Evolutionary conservation across 768 basidiomycete genomes (phyloP).

Genomic region (Xerocomellus dryophilus): DNA sequence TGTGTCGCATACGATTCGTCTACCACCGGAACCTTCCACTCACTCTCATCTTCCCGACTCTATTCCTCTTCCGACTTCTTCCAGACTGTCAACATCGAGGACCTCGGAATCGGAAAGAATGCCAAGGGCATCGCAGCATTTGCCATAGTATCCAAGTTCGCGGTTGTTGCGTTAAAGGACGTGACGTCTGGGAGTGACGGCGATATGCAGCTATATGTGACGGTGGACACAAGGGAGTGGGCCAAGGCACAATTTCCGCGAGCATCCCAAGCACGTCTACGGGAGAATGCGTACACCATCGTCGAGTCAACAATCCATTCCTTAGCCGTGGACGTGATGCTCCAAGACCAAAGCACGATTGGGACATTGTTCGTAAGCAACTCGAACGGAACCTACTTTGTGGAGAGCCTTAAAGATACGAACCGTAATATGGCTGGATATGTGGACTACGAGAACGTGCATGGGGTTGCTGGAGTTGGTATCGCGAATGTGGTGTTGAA

Average conservation of each 20-base stretch:
- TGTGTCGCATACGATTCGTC: constrained; percentile 83
- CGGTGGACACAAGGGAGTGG: constrained; percentile 81
- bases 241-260: constrained; percentile 92
- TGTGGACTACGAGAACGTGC: constrained; percentile 89
- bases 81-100: constrained; percentile 59
- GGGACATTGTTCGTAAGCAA: constrained; percentile 96
- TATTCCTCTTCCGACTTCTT: constrained; percentile 89
- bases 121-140: constrained; percentile 90
- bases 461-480: constrained; percentile 87
- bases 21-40: constrained; percentile 40
- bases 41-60: constrained; percentile 60
- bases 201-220: constrained; percentile 84
- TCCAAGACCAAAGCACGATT: constrained; percentile 58
- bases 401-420: constrained; percentile 85
- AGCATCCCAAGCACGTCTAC: constrained; percentile 68
- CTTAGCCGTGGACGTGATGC: constrained; percentile 88
- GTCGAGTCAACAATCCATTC: constrained; percentile 94
- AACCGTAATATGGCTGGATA: constrained; percentile 86
- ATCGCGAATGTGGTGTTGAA: constrained; percentile 87
- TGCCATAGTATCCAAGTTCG: constrained; percentile 89
- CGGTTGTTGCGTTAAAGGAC: constrained; percentile 86
- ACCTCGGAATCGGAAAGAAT: constrained; percentile 81
- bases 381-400: constrained; percentile 94
- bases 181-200: constrained; percentile 49
- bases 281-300: constrained; percentile 94